phyloP scores from a whole-genome alignment of 202 grass and related monocot genomes.

The Musa balbisiana region DNA sequence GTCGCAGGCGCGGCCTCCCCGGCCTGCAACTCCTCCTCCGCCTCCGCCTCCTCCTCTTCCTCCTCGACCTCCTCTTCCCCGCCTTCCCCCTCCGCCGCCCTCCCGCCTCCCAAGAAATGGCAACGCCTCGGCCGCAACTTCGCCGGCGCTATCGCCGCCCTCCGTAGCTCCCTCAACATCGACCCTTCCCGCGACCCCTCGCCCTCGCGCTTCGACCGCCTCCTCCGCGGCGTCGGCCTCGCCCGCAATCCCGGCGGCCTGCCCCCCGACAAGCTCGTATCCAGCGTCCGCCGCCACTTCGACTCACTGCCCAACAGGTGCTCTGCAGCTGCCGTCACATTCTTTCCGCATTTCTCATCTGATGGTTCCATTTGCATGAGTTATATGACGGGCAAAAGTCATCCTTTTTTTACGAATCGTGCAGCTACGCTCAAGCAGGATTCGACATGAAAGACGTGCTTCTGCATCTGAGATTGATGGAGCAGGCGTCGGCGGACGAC shows the following conservation, averaged over 20 bases:
- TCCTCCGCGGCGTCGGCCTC: constrained; percentile 45
- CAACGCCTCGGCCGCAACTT: constrained; percentile 75
- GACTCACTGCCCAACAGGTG: constrained; percentile 86
- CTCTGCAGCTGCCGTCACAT: background rate
- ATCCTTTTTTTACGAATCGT: background rate
- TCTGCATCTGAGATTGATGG: constrained; percentile 67
- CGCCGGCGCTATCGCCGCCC: constrained; percentile 67
- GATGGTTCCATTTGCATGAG: background rate
- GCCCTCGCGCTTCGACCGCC: constrained; percentile 23
- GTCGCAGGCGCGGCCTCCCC: constrained; percentile 26
- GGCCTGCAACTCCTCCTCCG: constrained; percentile 16
- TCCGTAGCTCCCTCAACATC: constrained; percentile 77
- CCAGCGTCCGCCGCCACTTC: constrained; percentile 91
- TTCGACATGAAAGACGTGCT: constrained; percentile 97
- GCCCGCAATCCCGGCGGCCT: constrained; percentile 59
- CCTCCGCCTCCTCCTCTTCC: constrained; percentile 27
- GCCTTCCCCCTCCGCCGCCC: background rate
- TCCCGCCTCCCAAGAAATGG: constrained; percentile 68
- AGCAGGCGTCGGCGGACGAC: constrained; percentile 70
- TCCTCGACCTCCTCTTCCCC: background rate
- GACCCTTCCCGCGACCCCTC: constrained; percentile 51
- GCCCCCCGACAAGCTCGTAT: constrained; percentile 75
- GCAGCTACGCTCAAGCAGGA: constrained; percentile 83
- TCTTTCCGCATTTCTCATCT: background rate
- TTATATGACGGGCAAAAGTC: background rate